These are phyloP conservation scores for Candida berthetii DNA, from an alignment of 805 yeast genomes.

Conservation along the genomic window DNA sequence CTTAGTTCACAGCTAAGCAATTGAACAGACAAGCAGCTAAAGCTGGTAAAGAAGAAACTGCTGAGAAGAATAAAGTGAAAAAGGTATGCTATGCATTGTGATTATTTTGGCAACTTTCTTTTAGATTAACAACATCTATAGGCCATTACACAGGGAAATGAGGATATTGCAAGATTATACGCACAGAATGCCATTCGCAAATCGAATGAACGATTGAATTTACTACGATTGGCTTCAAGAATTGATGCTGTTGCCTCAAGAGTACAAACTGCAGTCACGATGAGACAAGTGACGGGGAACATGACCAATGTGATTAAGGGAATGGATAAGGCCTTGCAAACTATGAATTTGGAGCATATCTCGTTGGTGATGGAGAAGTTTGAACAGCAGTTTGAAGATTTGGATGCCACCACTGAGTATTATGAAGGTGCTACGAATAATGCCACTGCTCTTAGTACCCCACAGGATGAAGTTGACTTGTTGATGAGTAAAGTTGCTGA, in stretches of 20 bases:
- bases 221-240: conserved; percentile 77
- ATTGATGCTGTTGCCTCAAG: conserved; percentile 95
- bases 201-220: conserved; percentile 75
- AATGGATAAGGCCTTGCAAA: conserved; percentile 93
- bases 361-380: conserved; percentile 96
- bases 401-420: conserved; percentile 89
- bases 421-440: conserved; percentile 87
- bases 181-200: conserved; percentile 96
- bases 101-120: neutral
- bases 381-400: conserved; percentile 91
- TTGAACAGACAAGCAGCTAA: conserved; percentile 82
- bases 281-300: conserved; percentile 91
- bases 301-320: conserved; percentile 92
- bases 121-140: conserved; percentile 1
- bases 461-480: conserved; percentile 92
- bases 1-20: conserved; percentile 86
- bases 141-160: conserved; percentile 79
- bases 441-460: conserved; percentile 84
- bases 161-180: conserved; percentile 88
- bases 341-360: conserved; percentile 91
- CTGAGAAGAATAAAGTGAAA: conserved; percentile 83
- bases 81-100: conserved; percentile 33
- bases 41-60: conserved; percentile 85
- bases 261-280: conserved; percentile 96
- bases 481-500: conserved; percentile 91